Conservation (phyloP, 306 rosid genomes). For the Purshia tridentata region DNA sequence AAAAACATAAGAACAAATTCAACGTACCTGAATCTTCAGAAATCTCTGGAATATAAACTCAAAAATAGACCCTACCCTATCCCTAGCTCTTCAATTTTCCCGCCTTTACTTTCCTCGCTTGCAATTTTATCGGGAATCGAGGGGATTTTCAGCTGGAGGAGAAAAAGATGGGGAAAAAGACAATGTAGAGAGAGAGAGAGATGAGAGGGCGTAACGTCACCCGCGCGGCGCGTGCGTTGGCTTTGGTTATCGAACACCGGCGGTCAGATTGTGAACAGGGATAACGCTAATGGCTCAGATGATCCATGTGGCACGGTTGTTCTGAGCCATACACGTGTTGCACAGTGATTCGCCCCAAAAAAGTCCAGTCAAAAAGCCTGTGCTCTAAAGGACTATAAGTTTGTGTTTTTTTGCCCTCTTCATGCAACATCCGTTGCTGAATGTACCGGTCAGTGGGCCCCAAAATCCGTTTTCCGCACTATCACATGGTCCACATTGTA, state of each 20-base stretch:
- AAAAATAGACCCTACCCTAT: not conserved
- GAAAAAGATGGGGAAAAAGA: not conserved
- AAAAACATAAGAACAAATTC: not conserved
- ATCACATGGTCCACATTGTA: not conserved
- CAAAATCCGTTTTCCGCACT: not conserved
- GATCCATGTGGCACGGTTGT: not conserved
- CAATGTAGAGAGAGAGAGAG: not conserved
- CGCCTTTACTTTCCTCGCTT: not conserved
- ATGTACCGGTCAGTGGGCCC: not conserved
- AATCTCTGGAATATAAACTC: not conserved
- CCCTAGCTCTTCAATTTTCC: constrained; percentile 14
- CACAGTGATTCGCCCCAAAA: not conserved
- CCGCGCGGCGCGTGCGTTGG: not conserved
- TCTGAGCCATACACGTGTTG: not conserved
- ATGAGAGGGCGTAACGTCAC: not conserved
- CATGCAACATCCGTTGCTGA: not conserved
- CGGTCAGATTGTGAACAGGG: not conserved
- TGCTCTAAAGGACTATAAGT: no score
- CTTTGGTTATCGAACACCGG: not conserved
- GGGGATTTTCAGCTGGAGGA: not conserved
- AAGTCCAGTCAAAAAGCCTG: not conserved
- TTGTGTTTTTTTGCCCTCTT: not conserved
- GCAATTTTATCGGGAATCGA: not conserved
- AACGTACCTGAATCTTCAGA: constrained; percentile 9
- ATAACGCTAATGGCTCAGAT: not conserved